Evolutionary conservation across 495 filamentous ascomycete species (phyloP).

Genomic region (Neurospora sublineolata): DNA sequence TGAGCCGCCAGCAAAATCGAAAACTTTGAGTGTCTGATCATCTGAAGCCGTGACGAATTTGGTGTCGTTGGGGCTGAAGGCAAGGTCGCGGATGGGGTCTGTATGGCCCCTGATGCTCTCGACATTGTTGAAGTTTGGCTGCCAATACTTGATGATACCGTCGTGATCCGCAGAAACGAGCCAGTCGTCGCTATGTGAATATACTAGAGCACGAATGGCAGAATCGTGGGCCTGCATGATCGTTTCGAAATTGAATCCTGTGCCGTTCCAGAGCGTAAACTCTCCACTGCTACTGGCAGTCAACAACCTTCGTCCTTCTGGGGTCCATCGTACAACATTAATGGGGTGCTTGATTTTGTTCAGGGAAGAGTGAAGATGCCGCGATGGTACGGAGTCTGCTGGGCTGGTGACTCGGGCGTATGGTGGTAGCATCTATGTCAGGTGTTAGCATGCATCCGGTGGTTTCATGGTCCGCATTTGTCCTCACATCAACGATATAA

Average conservation of each 20-base stretch:
- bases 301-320: constrained; percentile 80
- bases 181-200: constrained; percentile 94
- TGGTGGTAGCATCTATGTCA: constrained; percentile 71
- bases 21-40: constrained; percentile 86
- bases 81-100: constrained; percentile 82
- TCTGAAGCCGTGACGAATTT: constrained; percentile 96
- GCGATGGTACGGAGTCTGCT: constrained; percentile 74
- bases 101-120: constrained; percentile 84
- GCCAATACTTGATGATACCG: constrained; percentile 96
- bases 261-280: constrained; percentile 98
- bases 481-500: constrained; percentile 78
- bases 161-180: constrained; percentile 91
- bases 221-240: constrained; percentile 97
- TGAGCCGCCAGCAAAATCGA: constrained; percentile 80
- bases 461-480: background rate
- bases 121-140: constrained; percentile 98
- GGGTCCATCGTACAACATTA: constrained; percentile 96
- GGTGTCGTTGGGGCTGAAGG: constrained; percentile 82
- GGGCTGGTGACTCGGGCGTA: constrained; percentile 57
- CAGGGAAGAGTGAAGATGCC: constrained; percentile 85
- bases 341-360: constrained; percentile 97
- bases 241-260: constrained; percentile 97
- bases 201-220: constrained; percentile 75
- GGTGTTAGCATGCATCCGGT: constrained; percentile 15
- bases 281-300: constrained; percentile 93